phyloP scores from a whole-genome alignment of 371 early-diverging fungal species.

The Apophysomyces elegans region DNA sequence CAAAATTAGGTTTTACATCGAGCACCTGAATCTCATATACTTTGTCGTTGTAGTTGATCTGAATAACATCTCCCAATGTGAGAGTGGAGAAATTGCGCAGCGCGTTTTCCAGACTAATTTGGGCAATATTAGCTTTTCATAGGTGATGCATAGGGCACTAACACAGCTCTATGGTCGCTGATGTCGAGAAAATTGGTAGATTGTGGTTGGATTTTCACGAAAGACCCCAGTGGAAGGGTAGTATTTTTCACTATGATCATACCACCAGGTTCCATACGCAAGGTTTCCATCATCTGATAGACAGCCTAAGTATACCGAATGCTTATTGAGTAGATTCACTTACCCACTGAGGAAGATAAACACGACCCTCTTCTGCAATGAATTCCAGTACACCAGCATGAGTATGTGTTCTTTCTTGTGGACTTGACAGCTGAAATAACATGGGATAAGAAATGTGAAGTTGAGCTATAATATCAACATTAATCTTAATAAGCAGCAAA shows the following conservation, averaged over 20 bases:
- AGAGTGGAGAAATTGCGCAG: constrained; percentile 95
- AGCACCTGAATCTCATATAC: constrained; percentile 90
- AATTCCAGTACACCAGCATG: constrained; percentile 99
- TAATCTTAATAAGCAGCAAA: not conserved
- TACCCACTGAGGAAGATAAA: constrained; percentile 98
- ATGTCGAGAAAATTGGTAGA: constrained; percentile 98
- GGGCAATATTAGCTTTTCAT: not conserved
- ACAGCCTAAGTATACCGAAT: not conserved
- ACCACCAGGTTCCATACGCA: constrained; percentile 77
- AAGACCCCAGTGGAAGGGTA: constrained; percentile 84
- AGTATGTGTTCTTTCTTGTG: constrained; percentile 59
- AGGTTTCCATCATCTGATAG: constrained; percentile 91
- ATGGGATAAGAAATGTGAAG: constrained; percentile 93
- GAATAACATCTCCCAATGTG: constrained; percentile 93
- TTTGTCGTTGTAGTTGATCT: constrained; percentile 91
- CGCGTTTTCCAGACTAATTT: constrained; percentile 89
- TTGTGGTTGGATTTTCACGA: constrained; percentile 99
- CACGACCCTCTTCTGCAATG: constrained; percentile 96
- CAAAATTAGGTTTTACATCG: constrained; percentile 84
- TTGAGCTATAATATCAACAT: constrained; percentile 54
- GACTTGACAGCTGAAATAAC: constrained; percentile 82
- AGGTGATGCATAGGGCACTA: constrained; percentile 25
- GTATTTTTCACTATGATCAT: constrained; percentile 83
- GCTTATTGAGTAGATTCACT: constrained; percentile 6
- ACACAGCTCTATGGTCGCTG: constrained; percentile 96